Evolutionary conservation across 371 early-diverging fungal genomes (phyloP), one percentile per base, ranked within the genome.

Genomic region (Mortierella sp.): DNA sequence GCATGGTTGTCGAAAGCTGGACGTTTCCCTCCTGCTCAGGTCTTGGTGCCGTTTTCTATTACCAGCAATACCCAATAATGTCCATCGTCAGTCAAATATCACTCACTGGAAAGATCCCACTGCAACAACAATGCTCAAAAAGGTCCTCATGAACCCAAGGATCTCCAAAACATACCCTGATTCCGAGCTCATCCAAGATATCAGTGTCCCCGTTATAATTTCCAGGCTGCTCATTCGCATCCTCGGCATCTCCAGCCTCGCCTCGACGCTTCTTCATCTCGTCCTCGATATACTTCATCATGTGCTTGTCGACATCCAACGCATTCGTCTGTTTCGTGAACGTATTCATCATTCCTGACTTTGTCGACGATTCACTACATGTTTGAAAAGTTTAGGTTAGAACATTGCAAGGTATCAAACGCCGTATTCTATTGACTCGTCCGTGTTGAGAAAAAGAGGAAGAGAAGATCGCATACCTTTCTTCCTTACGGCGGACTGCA

Each of bases 261-360:
- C 91, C 92, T 49, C 91, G 88, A 32, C 91, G 89, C 73, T 92
- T 94, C 54, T 89, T 88, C 92, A 96, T 90, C 76, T 96, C 95
- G 44, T 87, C 88, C 74, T 96, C 96, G 63, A 96, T 96, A 71
- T 92, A 97, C 41, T 93, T 94, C 93, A 96, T 94, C 97, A 97
- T 96, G 81, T 96, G 96, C 77, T 95, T 96, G 85, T 97, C 95
- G 12, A 95, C 96, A 83, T 97, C 97, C 75, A 97, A 83, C 16
- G 90, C 91, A 83, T 97, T 96, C 29, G 96, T 96, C 80, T 96
- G 96, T 48, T 92, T 94, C 0, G 96, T 96, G 75, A 97, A 97
- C 6, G 95, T 90, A 68, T 95, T 93, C 32, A 93, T 81, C 49
- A 91, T 91, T 56, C 84, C 78, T 43, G 90, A 87, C 76, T 88